A percentile compares a stretch with the other conserved stretches of the same genome.
Conservation (phyloP, 2,329 filamentous ascomycete genomes). For the Capronia epimyces region DNA sequence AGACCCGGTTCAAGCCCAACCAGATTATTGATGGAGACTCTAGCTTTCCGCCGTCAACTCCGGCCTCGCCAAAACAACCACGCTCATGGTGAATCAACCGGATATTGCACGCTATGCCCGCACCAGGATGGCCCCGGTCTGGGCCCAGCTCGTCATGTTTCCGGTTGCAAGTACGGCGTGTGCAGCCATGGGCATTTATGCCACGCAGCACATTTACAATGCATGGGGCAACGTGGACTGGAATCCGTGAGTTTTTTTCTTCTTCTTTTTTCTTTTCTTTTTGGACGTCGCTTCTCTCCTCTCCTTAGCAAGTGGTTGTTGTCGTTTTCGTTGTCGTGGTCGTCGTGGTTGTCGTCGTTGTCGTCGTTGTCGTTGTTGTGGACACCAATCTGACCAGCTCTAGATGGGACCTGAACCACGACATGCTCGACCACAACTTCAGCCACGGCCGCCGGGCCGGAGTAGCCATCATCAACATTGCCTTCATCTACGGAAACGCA, state of each 20-base stretch:
- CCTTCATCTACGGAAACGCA: constrained; percentile 12
- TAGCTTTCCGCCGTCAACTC: constrained; percentile 35
- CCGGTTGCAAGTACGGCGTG: constrained; percentile 41
- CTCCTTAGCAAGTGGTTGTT: too few relatives aligned
- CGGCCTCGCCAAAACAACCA: constrained; percentile 38
- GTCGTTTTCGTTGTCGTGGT: too few relatives aligned
- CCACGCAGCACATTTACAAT: constrained; percentile 43
- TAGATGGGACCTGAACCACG: constrained; percentile 15
- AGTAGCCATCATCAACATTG: constrained; percentile 11
- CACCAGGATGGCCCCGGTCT: constrained; percentile 36
- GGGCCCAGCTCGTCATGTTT: constrained; percentile 40
- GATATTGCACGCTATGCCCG: constrained; percentile 40
- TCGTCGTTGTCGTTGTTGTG: too few relatives aligned
- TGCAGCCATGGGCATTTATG: constrained; percentile 42
- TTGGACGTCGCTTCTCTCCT: too few relatives aligned
- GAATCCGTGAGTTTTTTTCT: constrained; percentile 21
- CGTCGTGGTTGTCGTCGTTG: too few relatives aligned
- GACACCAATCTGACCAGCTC: not conserved
- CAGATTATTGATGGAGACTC: constrained; percentile 33
- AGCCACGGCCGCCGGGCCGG: constrained; percentile 10
- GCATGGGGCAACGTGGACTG: constrained; percentile 33
- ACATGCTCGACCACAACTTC: constrained; percentile 17
- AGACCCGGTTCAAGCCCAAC: not conserved
- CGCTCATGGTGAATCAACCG: constrained; percentile 41
- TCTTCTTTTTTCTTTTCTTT: constrained; percentile 31